Conservation (phyloP, 768 basidiomycete species). For the Termitomyces sp. region DNA sequence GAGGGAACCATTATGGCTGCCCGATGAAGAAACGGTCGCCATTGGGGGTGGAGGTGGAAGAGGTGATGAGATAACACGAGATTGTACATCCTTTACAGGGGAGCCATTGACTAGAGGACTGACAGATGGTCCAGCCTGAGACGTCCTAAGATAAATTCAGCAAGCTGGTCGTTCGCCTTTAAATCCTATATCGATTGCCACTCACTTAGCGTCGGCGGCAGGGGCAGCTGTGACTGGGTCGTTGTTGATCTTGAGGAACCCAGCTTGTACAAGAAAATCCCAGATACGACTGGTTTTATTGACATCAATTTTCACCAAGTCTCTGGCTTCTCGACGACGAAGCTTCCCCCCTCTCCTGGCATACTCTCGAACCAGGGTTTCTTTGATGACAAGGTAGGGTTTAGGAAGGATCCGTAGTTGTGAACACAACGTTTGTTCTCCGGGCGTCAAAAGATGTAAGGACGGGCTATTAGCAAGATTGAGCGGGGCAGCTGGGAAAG, state of each 20-base stretch:
- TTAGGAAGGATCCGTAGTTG: slow-evolving; percentile 89
- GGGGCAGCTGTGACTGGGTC: slow-evolving; percentile 35
- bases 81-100: slow-evolving; percentile 33
- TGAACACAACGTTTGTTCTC: slow-evolving; percentile 88
- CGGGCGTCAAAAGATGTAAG: slow-evolving; percentile 83
- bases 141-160: slow-evolving; percentile 4
- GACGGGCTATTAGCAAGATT: slow-evolving; percentile 91
- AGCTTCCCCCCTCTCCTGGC: slow-evolving; percentile 86
- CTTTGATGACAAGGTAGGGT: slow-evolving; percentile 95
- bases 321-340: slow-evolving; percentile 83
- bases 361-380: slow-evolving; percentile 91
- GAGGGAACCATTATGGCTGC: slow-evolving; percentile 38
- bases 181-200: not conserved
- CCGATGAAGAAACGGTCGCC: slow-evolving; percentile 30
- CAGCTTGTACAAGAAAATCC: slow-evolving; percentile 89
- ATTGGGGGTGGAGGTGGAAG: slow-evolving; percentile 30
- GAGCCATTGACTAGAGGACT: slow-evolving; percentile 32
- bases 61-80: slow-evolving; percentile 16
- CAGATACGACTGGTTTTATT: slow-evolving; percentile 91
- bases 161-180: not conserved
- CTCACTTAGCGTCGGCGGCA: slow-evolving; percentile 36
- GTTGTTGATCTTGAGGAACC: slow-evolving; percentile 70
- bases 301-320: slow-evolving; percentile 89
- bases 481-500: slow-evolving; percentile 54
- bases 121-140: slow-evolving; percentile 16